Evolutionary conservation across 805 yeast species (phyloP), one percentile per base, ranked within the genome.

Genomic region (Lachancea quebecensis): DNA sequence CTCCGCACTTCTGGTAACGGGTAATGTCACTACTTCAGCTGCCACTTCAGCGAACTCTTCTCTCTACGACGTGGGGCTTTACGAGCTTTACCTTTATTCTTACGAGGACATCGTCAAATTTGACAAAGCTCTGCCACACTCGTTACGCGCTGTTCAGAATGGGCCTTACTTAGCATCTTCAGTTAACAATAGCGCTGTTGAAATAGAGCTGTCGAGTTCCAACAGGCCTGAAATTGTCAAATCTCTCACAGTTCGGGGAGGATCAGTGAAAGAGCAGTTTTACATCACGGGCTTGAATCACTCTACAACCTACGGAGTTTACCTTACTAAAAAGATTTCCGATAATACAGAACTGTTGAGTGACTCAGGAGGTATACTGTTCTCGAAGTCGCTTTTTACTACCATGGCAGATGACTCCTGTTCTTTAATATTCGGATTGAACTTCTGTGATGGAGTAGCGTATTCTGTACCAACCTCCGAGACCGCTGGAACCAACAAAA

Each of bases 391-490:
- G 35, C 61, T 63, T 32, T 85, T 91, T 48, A 73, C 75, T 35
- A 78, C 87, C 1, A 64, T 76, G 62, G 63, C 62, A 21, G 59
- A 71, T 2, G 67, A 69, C 15, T 75, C 85, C 1, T 91, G 99
- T 61, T 77, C 82, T 48, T 65, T 90, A 40, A 75, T 89, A 14
- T 87, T 77, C 59, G 84, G 78, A 47, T 69, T 91, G 48, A 80
- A 77, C 2, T 89, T 89, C 57, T 91, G 99, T 63, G 63, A 71
- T 28, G 76, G 78, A 38, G 95, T 91, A 18, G 93, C 96, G 1
- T 91, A 90, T 65, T 75, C 95, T 0, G 96, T 86, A 0, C 98
- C 98, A 0, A 71, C 68, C 27, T 63, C 76, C 1, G 49, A 68
- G 1, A 48, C 58, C 3, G 66, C 66, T 28, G 62, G 64, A 2